phyloP scores from a whole-genome alignment of 768 basidiomycete species.

The Vishniacozyma victoriae region DNA sequence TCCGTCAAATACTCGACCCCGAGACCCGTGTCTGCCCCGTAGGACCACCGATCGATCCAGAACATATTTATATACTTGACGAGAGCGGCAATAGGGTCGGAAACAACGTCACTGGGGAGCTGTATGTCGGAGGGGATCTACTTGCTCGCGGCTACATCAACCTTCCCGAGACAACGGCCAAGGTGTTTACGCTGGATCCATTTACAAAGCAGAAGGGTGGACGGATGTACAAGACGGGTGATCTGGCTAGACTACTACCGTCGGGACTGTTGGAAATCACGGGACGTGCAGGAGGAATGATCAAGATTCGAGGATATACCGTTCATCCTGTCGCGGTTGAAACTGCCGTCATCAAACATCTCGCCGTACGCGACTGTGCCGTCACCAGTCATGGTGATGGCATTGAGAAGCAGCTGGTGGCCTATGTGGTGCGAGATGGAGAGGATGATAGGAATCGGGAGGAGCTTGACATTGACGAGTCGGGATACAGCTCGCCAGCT shows the following conservation, averaged over 20 bases:
- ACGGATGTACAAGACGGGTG: slow-evolving; percentile 16
- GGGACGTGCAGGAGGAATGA: slow-evolving; percentile 12
- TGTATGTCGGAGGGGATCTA: slow-evolving; percentile 12
- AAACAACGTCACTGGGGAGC: slow-evolving; percentile 7
- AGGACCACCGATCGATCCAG: slow-evolving; percentile 9
- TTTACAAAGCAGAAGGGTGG: slow-evolving; percentile 2
- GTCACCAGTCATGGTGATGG: slow-evolving; percentile 9
- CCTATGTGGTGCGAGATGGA: slow-evolving; percentile 10
- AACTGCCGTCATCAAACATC: slow-evolving; percentile 13
- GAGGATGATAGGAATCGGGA: slow-evolving; percentile 3
- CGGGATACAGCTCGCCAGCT: slow-evolving; percentile 9
- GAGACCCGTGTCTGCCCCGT: slow-evolving; percentile 10
- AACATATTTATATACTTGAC: slow-evolving; percentile 11
- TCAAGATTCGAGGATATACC: slow-evolving; percentile 14
- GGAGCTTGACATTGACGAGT: slow-evolving; percentile 7
- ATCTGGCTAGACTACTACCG: slow-evolving; percentile 13
- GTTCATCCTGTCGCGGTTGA: slow-evolving; percentile 10
- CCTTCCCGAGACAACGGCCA: slow-evolving; percentile 11
- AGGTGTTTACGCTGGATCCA: slow-evolving; percentile 9
- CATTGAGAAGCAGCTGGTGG: slow-evolving; percentile 10
- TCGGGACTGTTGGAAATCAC: slow-evolving; percentile 18
- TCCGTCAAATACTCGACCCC: slow-evolving; percentile 1
- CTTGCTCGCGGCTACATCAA: slow-evolving; percentile 16
- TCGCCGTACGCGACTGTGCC: slow-evolving; percentile 13
- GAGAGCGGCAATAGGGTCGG: slow-evolving; percentile 9